Percentiles rank a stretch among this genome's conserved stretches.
Conservation (phyloP, 768 basidiomycete genomes). For the Rhodotorula graminis region DNA sequence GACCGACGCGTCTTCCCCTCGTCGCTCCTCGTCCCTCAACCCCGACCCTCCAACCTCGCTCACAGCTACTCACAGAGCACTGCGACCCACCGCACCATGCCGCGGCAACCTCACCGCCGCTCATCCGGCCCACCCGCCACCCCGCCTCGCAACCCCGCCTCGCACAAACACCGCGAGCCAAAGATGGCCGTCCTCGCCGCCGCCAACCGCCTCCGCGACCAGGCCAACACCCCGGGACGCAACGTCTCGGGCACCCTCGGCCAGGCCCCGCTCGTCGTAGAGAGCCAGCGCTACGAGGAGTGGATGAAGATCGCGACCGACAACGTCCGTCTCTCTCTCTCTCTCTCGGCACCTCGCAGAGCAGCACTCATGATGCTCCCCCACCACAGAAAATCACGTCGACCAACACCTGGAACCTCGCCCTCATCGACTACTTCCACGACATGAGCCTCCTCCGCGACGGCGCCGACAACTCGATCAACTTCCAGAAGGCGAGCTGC, state of each 20-base stretch:
- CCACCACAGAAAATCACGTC: constrained; percentile 88
- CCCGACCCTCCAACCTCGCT: neutral
- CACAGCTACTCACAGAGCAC: no score
- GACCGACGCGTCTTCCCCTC: no score
- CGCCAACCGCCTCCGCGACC: constrained; percentile 11
- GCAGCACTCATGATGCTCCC: neutral
- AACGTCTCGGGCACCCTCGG: neutral
- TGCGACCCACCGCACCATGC: no score
- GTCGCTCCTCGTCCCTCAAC: neutral
- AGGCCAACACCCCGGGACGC: neutral
- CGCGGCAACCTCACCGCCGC: neutral
- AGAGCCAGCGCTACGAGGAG: constrained; percentile 59
- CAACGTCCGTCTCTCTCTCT: constrained; percentile 62
- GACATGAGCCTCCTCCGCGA: constrained; percentile 95
- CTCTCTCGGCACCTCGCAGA: no score
- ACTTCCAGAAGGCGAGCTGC: constrained; percentile 96
- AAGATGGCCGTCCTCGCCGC: constrained; percentile 18
- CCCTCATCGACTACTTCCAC: constrained; percentile 97
- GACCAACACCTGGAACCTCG: constrained; percentile 94
- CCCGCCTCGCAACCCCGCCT: neutral
- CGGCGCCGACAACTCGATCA: constrained; percentile 84
- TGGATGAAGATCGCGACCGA: constrained; percentile 99
- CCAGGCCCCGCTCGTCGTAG: constrained; percentile 28
- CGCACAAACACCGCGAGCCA: neutral
- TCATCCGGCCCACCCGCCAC: neutral